phyloP scores from a whole-genome alignment of 2,329 filamentous ascomycete species.

The Xylariaceae sp. region DNA sequence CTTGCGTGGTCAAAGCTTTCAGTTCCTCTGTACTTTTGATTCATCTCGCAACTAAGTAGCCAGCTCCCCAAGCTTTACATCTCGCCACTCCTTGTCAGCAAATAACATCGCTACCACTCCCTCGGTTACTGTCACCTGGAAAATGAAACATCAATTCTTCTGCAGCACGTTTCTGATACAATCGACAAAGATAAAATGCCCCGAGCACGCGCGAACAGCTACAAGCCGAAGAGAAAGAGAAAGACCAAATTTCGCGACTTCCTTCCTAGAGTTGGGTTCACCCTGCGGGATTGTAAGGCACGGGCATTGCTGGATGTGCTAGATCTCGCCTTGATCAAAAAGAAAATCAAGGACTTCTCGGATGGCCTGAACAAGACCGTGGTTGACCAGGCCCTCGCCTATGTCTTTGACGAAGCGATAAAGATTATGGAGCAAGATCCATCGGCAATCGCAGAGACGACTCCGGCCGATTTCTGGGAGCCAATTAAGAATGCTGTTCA shows the following conservation, averaged over 20 bases:
- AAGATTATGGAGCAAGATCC: slow-evolving; percentile 1
- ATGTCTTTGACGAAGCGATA: slow-evolving; percentile 2
- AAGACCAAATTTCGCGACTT: slow-evolving; percentile 1
- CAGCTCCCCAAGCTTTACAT: not conserved
- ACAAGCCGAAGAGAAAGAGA: not conserved
- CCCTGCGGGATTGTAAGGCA: slow-evolving; percentile 1
- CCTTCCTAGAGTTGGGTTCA: slow-evolving; percentile 5
- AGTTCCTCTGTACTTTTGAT: too few relatives aligned
- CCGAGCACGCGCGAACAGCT: not conserved
- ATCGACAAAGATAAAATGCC: not conserved
- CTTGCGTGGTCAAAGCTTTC: too few relatives aligned
- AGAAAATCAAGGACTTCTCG: slow-evolving; percentile 1
- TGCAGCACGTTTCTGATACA: too few relatives aligned
- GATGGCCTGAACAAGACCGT: slow-evolving; percentile 2
- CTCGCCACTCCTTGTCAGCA: not conserved
- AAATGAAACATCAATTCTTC: too few relatives aligned
- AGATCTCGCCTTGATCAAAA: slow-evolving; percentile 1
- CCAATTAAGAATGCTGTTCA: slow-evolving; percentile 3
- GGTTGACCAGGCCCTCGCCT: slow-evolving; percentile 6
- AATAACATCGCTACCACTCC: not conserved
- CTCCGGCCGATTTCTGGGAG: slow-evolving; percentile 6
- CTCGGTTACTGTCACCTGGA: too few relatives aligned
- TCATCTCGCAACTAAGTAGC: not conserved
- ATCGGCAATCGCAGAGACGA: slow-evolving; percentile 1
- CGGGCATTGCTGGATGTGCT: not conserved